Evolutionary conservation across 2,329 filamentous ascomycete species (phyloP).

Genomic region (Penicillium sp.): DNA sequence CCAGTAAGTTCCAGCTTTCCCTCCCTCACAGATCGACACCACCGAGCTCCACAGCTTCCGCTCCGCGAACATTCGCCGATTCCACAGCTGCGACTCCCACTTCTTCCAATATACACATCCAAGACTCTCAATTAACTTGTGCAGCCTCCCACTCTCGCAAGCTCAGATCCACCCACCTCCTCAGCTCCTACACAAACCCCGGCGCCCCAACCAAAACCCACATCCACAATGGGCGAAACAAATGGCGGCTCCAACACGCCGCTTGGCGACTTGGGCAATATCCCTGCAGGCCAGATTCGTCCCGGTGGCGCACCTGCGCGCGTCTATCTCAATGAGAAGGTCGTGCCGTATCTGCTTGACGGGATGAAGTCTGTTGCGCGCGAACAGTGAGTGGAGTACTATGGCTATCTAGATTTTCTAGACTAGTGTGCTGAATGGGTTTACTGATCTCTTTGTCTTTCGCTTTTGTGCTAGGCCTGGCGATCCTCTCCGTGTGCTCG

Average conservation of each 20-base stretch:
- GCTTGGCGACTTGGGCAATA: conserved; percentile 45
- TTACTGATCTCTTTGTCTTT: not conserved
- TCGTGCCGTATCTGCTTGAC: conserved; percentile 66
- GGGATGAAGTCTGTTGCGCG: conserved; percentile 71
- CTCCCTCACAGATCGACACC: not conserved
- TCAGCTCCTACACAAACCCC: not conserved
- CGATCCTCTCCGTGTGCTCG: conserved; percentile 66
- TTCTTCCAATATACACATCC: not conserved
- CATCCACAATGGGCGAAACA: conserved; percentile 21
- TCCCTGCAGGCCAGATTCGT: conserved; percentile 52
- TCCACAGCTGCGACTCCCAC: not conserved
- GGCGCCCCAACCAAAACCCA: not conserved
- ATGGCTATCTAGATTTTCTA: not conserved
- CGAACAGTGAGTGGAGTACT: conserved; percentile 61
- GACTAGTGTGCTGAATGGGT: not conserved
- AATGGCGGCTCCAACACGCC: conserved; percentile 27
- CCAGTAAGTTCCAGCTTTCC: not conserved
- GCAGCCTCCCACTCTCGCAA: not conserved
- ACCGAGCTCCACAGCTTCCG: conserved; percentile 7
- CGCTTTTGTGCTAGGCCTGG: conserved; percentile 51
- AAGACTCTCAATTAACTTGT: not conserved
- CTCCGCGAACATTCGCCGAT: not conserved
- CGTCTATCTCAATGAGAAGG: conserved; percentile 68
- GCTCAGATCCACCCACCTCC: not conserved
- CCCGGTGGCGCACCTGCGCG: conserved; percentile 67